Percentiles rank a stretch among this genome's conserved stretches.
phyloP scores from a whole-genome alignment of 1,139 yeast species.

The Blastobotrys elegans region DNA sequence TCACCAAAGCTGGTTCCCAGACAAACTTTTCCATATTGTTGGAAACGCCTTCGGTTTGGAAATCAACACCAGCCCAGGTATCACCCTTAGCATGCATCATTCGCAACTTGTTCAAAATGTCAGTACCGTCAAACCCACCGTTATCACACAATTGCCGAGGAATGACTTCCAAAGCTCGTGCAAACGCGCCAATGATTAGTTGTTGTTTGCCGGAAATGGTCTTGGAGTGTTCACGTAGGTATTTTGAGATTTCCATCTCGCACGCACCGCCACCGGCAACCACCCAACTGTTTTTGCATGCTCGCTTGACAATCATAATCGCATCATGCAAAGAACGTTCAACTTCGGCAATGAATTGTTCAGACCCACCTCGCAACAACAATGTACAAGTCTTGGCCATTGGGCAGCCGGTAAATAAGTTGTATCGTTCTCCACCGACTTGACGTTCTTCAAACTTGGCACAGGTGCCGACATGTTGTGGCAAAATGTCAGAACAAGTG shows the following conservation, averaged over 20 bases:
- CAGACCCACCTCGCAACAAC: conserved; percentile 94
- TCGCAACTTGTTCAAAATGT: conserved; percentile 80
- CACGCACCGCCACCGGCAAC: conserved; percentile 99
- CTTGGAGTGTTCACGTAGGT: conserved; percentile 79
- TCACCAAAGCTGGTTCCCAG: conserved; percentile 97
- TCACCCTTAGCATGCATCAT: conserved; percentile 95
- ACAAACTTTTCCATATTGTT: conserved; percentile 73
- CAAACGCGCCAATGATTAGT: conserved; percentile 83
- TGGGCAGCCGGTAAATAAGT: conserved; percentile 88
- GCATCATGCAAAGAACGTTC: conserved; percentile 98
- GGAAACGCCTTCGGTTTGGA: conserved; percentile 73
- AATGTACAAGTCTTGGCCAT: conserved; percentile 90
- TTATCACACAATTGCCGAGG: conserved; percentile 98
- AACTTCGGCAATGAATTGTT: conserved; percentile 96
- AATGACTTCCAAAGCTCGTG: conserved; percentile 89
- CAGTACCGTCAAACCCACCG: conserved; percentile 96
- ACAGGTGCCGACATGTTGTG: conserved; percentile 80
- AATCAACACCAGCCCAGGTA: conserved; percentile 87
- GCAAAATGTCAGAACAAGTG: conserved; percentile 73
- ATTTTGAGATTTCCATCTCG: conserved; percentile 92
- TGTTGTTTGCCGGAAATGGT: conserved; percentile 95
- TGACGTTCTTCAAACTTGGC: conserved; percentile 84
- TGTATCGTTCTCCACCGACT: conserved; percentile 92
- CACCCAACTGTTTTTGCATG: conserved; percentile 75
- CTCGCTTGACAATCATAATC: conserved; percentile 95